phyloP scores from a whole-genome alignment of 345 rosid species.

The Pistacia vera region DNA sequence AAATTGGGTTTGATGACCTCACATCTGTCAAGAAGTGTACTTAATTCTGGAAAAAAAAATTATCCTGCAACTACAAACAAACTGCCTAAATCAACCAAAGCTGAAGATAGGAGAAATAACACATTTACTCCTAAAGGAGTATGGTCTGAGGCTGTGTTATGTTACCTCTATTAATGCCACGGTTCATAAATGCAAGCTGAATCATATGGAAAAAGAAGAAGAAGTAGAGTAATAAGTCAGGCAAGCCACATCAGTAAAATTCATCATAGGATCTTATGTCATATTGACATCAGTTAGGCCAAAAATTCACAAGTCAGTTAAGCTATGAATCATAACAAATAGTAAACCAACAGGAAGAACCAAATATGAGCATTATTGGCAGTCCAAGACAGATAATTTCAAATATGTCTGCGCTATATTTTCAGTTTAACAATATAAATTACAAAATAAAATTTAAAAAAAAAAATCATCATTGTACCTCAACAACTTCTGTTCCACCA shows the following conservation, averaged over 20 bases:
- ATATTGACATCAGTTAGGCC: not conserved
- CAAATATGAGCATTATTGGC: not conserved
- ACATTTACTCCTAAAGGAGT: not conserved
- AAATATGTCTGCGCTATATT: not conserved
- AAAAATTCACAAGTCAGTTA: not conserved
- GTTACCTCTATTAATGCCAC: not conserved
- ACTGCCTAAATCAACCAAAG: not conserved
- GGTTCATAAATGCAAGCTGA: not conserved
- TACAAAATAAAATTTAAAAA: too few relatives aligned
- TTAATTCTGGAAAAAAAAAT: not conserved
- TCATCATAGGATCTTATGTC: not conserved
- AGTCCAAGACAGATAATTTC: not conserved
- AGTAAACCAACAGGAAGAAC: not conserved
- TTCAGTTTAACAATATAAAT: too few relatives aligned
- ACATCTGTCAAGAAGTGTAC: not conserved
- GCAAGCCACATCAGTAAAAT: not conserved
- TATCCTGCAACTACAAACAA: not conserved
- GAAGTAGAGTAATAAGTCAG: not conserved
- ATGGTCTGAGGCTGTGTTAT: not conserved
- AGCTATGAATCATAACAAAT: not conserved
- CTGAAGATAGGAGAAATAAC: not conserved
- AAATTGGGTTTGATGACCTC: not conserved
- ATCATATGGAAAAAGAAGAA: not conserved
- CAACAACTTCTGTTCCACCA: slow-evolving; percentile 98
- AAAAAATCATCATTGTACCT: slow-evolving; percentile 44